Evolutionary conservation across 2,329 filamentous ascomycete species (phyloP), one percentile per base, ranked within the genome.

Genomic region (Neofusicoccum cordaticola): DNA sequence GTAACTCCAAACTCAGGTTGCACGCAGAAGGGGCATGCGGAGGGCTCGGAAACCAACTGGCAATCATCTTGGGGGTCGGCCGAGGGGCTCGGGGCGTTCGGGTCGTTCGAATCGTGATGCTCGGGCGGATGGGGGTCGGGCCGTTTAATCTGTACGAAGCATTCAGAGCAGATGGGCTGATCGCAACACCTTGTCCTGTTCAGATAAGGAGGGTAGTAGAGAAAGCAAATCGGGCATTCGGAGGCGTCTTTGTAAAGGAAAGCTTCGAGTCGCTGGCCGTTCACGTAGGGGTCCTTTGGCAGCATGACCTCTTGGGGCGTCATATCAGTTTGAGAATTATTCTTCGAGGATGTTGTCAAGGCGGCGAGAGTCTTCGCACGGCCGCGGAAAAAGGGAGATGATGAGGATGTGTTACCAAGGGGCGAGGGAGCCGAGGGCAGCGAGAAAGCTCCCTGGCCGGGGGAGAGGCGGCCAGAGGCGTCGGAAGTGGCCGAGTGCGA

Each of bases 101-200:
- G 74, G 64, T 84, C 80, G 52, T 65, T 60, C 17, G 69, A 67
- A 64, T 79, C 77, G 50, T 85, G 84, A 72, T 95, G 91, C 74
- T 97, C 92, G 1, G 92, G 92, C 44, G 93, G 87, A 75, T 97
- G 92, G 9, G 93, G 93, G 68, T 99, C 94, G 3, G 93, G 89
- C 47, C 95, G 87, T 76, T 97, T 98, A 75, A 99, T 99, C 77
- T 99, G 95, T 3, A 99, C 95, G 72, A 99, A 99, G 77, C 95
- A 99, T 79, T 99, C 95, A 47, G 93, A 98, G 79, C 95, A 99
- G 67, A 99, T 98, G 5, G 91, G 85, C 75, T 99, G 95, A 71
- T 97, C 93, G 77, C 95, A 99, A 75, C 95, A 99, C 69, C 95
- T 85, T 0, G 95, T 99, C 69, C 89, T 90, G 79, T 99, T 99